These are phyloP conservation scores for Leucocoprinus leucothites DNA, from an alignment of 768 basidiomycete genomes.

Conservation along the genomic window DNA sequence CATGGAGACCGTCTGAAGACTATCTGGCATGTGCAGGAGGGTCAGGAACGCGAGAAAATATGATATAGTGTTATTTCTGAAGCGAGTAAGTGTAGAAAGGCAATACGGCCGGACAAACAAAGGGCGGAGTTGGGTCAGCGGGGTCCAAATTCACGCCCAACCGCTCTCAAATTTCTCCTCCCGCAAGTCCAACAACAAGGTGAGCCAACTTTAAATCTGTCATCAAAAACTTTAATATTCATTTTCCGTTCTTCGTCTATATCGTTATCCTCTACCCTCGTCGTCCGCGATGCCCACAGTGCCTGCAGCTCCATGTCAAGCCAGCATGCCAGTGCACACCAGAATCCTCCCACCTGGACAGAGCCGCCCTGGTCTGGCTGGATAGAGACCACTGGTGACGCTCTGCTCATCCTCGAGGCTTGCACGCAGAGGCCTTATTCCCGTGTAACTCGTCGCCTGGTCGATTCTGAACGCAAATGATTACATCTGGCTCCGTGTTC, in stretches of 20 bases:
- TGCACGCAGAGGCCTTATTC: slow-evolving; percentile 84
- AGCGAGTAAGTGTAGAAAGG: slow-evolving; percentile 5
- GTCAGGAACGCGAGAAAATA: not conserved
- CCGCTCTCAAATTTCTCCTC: slow-evolving; percentile 47
- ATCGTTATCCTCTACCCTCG: slow-evolving; percentile 23
- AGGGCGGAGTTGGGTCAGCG: slow-evolving; percentile 25
- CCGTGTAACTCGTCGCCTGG: slow-evolving; percentile 89
- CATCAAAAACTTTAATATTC: slow-evolving; percentile 62
- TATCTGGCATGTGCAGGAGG: not conserved
- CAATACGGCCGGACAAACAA: slow-evolving; percentile 25
- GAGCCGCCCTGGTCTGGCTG: slow-evolving; percentile 93
- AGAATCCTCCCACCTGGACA: slow-evolving; percentile 55
- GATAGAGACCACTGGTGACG: slow-evolving; percentile 94
- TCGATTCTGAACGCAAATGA: slow-evolving; percentile 93
- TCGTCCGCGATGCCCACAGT: slow-evolving; percentile 22
- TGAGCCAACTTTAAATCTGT: slow-evolving; percentile 64
- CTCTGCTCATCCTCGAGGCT: slow-evolving; percentile 96
- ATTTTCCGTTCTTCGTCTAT: slow-evolving; percentile 34
- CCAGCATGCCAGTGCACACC: slow-evolving; percentile 31
- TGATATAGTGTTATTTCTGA: slow-evolving; percentile 3
- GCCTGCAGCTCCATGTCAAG: slow-evolving; percentile 30
- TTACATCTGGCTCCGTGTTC: slow-evolving; percentile 90
- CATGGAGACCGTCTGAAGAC: not conserved
- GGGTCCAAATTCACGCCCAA: slow-evolving; percentile 35
- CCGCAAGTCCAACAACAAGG: slow-evolving; percentile 61